Base-by-base conservation (phyloP, 192 early-diverging fungal genomes). In the Radiomyces spectabilis region DNA sequence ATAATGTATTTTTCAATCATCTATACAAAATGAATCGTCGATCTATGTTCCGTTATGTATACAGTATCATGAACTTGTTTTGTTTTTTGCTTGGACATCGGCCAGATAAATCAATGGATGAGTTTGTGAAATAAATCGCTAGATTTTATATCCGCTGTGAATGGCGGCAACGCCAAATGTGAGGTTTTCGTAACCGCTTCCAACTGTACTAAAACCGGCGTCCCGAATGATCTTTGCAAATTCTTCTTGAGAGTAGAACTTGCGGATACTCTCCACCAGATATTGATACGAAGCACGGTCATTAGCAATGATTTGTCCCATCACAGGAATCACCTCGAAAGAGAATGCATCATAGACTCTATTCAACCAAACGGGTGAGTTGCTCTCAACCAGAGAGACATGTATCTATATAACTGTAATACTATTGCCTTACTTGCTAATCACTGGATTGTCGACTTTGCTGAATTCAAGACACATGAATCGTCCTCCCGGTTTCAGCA, bases 91-190 rank as follows among this genome's bases (percentile, higher is more conserved):
- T n/a, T n/a, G n/a, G n/a, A n/a, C n/a, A n/a, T n/a, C n/a, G n/a
- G n/a, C n/a, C n/a, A n/a, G n/a, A n/a, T n/a, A n/a, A n/a, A n/a
- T n/a, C n/a, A n/a, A n/a, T n/a, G n/a, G n/a, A n/a, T n/a, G n/a
- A n/a, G n/a, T n/a, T n/a, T n/a, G n/a, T n/a, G n/a, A n/a, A n/a
- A n/a, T n/a, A n/a, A n/a, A n/a, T n/a, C n/a, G n/a, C n/a, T 67
- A 94, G 45, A 97, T 59, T 70, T 97, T 97, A 76, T 84, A 95
- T 38, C 95, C 95, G 34, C 86, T 81, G 60, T 97, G 94, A 41
- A 98, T 93, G 32, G 95, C 91, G 26, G 93, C 90, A 1, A 96
- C 90, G 25, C 95, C 95, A 83, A 98, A 97, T 1, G 92, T 95
- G 73, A 98, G 61, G 55, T 97, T 88, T 55, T 95, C 90, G 66